Conservation (phyloP, 139 green algal species). For the Chlamydomonas schloesseri region DNA sequence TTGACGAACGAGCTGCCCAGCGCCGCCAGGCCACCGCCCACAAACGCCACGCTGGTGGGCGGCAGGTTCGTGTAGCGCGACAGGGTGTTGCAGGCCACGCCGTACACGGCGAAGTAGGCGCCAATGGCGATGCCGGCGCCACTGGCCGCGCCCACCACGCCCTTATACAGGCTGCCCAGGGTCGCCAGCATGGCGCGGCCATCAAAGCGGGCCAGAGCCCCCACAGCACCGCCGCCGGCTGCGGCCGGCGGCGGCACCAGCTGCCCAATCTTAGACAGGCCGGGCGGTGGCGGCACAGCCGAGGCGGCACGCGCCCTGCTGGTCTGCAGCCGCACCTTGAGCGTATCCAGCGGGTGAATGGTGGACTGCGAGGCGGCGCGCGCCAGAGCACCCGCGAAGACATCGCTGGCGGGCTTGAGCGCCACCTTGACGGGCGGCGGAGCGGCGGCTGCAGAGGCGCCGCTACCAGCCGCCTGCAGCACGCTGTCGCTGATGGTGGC, state of each 20-base stretch:
- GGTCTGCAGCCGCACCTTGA: slow-evolving; percentile 90
- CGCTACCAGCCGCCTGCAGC: neutral
- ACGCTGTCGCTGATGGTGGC: slow-evolving; percentile 10
- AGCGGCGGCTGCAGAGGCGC: neutral
- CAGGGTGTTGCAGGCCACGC: slow-evolving; percentile 79
- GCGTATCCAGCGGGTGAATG: slow-evolving; percentile 94
- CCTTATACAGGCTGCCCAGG: slow-evolving; percentile 82
- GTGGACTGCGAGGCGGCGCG: slow-evolving; percentile 87
- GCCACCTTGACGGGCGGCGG: slow-evolving; percentile 37
- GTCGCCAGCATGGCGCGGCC: neutral
- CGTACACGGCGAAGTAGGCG: slow-evolving; percentile 95
- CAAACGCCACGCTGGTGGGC: slow-evolving; percentile 77
- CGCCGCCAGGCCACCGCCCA: slow-evolving; percentile 80
- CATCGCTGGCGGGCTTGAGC: slow-evolving; percentile 79
- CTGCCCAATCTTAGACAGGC: slow-evolving; percentile 75
- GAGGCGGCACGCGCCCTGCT: neutral
- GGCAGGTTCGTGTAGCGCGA: slow-evolving; percentile 58
- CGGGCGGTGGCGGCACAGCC: neutral
- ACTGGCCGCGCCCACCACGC: slow-evolving; percentile 88
- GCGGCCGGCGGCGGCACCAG: slow-evolving; percentile 68
- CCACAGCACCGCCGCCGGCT: neutral
- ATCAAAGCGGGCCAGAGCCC: neutral
- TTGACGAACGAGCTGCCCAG: slow-evolving; percentile 87
- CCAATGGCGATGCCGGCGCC: slow-evolving; percentile 96
- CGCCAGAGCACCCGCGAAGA: slow-evolving; percentile 88